Evolutionary conservation across 2,329 filamentous ascomycete species (phyloP).

Genomic region (Fusarium azukiicola): DNA sequence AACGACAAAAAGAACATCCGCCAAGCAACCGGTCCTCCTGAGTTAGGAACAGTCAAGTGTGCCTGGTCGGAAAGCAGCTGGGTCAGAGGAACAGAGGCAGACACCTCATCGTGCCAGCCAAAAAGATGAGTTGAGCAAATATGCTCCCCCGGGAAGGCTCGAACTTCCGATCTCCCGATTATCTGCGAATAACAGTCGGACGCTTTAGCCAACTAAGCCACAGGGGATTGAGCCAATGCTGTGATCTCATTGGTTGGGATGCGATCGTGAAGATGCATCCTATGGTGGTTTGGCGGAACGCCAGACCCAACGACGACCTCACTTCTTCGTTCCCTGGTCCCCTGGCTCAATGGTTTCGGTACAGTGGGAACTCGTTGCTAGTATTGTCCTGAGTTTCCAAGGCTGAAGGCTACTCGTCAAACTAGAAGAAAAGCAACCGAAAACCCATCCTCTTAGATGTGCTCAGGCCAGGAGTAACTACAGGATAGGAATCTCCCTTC

Average conservation of each 20-base stretch:
- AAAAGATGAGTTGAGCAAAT: neutral
- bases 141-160: conserved; percentile 55
- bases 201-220: conserved; percentile 54
- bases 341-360: neutral
- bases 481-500: too few species aligned
- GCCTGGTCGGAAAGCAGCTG: neutral
- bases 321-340: neutral
- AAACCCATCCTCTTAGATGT: too few species aligned
- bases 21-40: too few species aligned
- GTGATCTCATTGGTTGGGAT: conserved; percentile 12
- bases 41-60: too few species aligned
- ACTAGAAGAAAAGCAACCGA: neutral
- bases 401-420: neutral
- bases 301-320: neutral
- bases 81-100: too few species aligned
- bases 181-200: conserved; percentile 52
- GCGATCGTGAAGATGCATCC: neutral
- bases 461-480: neutral
- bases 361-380: neutral
- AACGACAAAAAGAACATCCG: neutral
- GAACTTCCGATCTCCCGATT: conserved; percentile 58
- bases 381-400: neutral
- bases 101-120: neutral
- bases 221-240: conserved; percentile 39
- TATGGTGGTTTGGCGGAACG: neutral